These are phyloP conservation scores for Davidsoniella virescens DNA, from an alignment of 2,329 filamentous ascomycete genomes.

Conservation along the genomic window DNA sequence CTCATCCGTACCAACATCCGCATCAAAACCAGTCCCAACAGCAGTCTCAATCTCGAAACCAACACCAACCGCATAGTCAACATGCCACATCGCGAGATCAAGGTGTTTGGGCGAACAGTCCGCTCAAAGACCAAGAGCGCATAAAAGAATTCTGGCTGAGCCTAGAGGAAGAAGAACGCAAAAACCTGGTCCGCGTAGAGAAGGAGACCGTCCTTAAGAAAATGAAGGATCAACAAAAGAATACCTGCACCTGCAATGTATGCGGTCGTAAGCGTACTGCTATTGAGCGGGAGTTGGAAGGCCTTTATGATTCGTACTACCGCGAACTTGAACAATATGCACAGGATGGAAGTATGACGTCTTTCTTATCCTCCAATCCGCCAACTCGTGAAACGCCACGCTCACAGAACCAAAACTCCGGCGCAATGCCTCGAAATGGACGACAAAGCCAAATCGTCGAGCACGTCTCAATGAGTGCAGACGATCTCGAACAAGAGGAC, in stretches of 20 bases:
- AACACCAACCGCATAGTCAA: neutral
- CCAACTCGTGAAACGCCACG: neutral
- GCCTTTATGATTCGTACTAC: constrained; percentile 96
- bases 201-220: constrained; percentile 96
- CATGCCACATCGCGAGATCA: constrained; percentile 6
- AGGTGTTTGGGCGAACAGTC: constrained; percentile 86
- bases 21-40: neutral
- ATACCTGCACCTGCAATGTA: constrained; percentile 95
- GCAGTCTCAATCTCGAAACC: neutral
- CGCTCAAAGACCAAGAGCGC: constrained; percentile 82
- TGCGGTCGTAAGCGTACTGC: constrained; percentile 91
- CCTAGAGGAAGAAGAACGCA: constrained; percentile 82
- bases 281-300: constrained; percentile 95
- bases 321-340: constrained; percentile 96
- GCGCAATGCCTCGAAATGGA: constrained; percentile 47
- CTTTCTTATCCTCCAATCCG: constrained; percentile 7
- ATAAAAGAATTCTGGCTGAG: constrained; percentile 98
- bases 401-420: constrained; percentile 38
- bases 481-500: constrained; percentile 37
- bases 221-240: constrained; percentile 99
- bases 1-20: neutral
- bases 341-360: constrained; percentile 28
- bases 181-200: constrained; percentile 91
- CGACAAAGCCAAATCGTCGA: constrained; percentile 59
- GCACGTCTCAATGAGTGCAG: constrained; percentile 34